Conservation (phyloP, 257 asterid species). For the Scutellaria baicalensis region DNA sequence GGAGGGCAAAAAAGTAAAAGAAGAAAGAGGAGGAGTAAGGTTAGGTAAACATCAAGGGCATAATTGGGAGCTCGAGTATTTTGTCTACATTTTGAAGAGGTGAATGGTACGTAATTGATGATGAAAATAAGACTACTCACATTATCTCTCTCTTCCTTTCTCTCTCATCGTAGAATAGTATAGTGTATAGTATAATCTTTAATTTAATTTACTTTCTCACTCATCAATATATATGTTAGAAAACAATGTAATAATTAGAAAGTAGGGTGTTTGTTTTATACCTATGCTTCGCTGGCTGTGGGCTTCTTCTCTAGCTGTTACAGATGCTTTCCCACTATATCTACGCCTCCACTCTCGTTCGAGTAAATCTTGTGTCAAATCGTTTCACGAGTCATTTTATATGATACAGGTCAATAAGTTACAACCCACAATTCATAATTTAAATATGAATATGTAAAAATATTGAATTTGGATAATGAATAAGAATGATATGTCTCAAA, state of each 20-base stretch:
- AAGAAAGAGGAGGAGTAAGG: constrained; percentile 24
- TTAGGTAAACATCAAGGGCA: constrained; percentile 51
- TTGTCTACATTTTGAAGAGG: constrained; percentile 33
- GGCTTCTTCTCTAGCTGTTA: constrained; percentile 41
- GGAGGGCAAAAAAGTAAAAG: constrained; percentile 28
- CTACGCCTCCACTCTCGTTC: constrained; percentile 32
- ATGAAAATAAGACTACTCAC: constrained; percentile 32
- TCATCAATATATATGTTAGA: constrained; percentile 12
- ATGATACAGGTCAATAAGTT: too few species aligned
- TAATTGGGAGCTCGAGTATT: constrained; percentile 39
- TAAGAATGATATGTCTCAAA: too few species aligned
- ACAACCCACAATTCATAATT: too few species aligned
- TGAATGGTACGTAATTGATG: constrained; percentile 49
- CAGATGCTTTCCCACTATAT: constrained; percentile 58
- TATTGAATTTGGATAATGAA: too few species aligned
- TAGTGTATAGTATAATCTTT: not conserved
- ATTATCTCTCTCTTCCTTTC: not conserved
- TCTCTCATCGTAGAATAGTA: not conserved
- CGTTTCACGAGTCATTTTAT: too few species aligned
- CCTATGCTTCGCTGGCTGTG: constrained; percentile 57
- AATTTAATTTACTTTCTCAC: not conserved
- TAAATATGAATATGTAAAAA: too few species aligned
- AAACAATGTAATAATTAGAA: constrained; percentile 27
- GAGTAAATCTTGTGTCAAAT: too few species aligned
- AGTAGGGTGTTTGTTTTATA: constrained; percentile 31